Evolutionary conservation across 2,329 filamentous ascomycete species (phyloP).

Genomic region (Diplodia corticola): DNA sequence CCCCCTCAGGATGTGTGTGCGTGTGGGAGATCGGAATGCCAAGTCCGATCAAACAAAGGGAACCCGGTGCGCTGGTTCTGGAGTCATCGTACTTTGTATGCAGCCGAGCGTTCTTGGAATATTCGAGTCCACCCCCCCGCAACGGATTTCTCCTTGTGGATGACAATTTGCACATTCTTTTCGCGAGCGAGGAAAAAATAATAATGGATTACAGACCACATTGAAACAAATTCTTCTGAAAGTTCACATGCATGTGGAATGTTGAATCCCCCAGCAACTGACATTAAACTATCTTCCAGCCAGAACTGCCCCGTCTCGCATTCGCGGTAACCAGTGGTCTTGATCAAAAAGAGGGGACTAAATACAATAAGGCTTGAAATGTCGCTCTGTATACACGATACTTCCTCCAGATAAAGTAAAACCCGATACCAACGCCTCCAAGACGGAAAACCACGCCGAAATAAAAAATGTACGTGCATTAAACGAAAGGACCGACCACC

Average conservation of each 20-base stretch:
- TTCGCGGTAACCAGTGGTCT: not conserved
- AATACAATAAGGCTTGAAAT: not conserved
- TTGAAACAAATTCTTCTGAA: no score
- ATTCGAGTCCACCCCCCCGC: not conserved
- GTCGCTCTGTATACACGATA: not conserved
- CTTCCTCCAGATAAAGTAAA: not conserved
- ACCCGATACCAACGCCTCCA: not conserved
- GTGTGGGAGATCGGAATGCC: not conserved
- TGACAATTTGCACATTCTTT: not conserved
- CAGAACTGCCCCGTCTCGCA: not conserved
- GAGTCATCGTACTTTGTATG: not conserved
- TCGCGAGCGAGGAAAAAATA: not conserved
- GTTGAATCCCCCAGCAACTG: not conserved
- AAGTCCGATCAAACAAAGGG: not conserved
- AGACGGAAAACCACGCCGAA: not conserved
- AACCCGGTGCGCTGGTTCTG: not conserved
- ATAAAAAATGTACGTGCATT: not conserved
- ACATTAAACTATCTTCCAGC: not conserved
- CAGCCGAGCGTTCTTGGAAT: not conserved
- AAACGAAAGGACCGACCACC: not conserved
- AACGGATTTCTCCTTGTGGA: not conserved
- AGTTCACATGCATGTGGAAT: not conserved
- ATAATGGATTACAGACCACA: not conserved
- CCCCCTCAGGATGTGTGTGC: not conserved
- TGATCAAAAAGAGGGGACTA: not conserved